Base-by-base conservation (phyloP, 768 basidiomycete species). In the Chlorophyllum brunneum region DNA sequence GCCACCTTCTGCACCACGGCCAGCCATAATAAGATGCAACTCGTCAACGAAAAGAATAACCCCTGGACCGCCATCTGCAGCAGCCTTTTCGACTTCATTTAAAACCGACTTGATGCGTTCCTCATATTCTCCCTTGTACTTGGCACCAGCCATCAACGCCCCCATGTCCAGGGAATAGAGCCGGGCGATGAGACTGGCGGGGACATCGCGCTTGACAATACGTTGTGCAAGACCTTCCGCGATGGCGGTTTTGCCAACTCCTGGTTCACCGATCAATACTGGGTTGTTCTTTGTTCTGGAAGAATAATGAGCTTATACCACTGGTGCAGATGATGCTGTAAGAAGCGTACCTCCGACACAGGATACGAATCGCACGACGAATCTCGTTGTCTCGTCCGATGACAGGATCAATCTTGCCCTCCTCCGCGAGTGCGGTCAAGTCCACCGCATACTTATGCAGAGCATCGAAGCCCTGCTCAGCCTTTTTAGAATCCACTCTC, bases 1-100 rank as follows among this genome's bases (percentile, higher is more conserved):
- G 13, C 86, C 87, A 26, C 90, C 88, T 63, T 87, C 84, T 2
- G 81, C 72, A 15, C 92, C 91, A 46, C 84, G 78, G 3, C 90
- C 92, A 2, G 91, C 86, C 90, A 97, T 93, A 70, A 98, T 86
- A 36, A 97, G 84, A 65, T 98, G 94, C 22, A 92, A 67, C 65
- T 98, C 95, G 60, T 99, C 95, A 58, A 98, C 83, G 77, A 98
- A 98, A 31, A 99, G 81, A 56, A 98, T 92, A 60, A 98, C 79
- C 15, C 84, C 82, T 4, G 79, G 78, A 36, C 89, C 86, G 24
- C 78, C 83, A 39, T 89, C 83, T 22, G 87, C 83, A 0, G 85
- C 73, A 0, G 88, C 80, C 69, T 95, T 94, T 67, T 98, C 95
- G 56, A 98, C 85, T 70, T 98, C 95, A 66, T 86, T 85, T 51